A percentile compares a stretch with the other conserved stretches of the same genome.
Conservation (phyloP, 768 basidiomycete genomes). For the Collybia sp. region DNA sequence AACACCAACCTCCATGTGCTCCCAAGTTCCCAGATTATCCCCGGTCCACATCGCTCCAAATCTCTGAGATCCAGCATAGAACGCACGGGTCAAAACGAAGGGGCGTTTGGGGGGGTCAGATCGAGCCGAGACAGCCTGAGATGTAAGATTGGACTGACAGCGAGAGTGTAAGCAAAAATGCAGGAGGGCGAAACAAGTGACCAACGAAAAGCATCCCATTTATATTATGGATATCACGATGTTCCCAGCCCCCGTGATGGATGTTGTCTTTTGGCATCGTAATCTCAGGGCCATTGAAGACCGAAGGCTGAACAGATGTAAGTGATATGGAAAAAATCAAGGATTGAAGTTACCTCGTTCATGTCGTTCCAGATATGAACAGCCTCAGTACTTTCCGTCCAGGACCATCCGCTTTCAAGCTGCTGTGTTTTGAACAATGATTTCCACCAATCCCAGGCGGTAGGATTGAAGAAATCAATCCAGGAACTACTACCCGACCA, state of each 20-base stretch:
- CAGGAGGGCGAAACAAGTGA: slow-evolving; percentile 4
- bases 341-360: slow-evolving; percentile 72
- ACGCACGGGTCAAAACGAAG: slow-evolving; percentile 93
- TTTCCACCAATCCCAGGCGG: slow-evolving; percentile 88
- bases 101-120: slow-evolving; percentile 77
- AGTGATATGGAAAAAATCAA: slow-evolving; percentile 2
- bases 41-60: slow-evolving; percentile 99
- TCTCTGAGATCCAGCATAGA: slow-evolving; percentile 93
- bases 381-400: slow-evolving; percentile 76
- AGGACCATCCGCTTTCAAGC: slow-evolving; percentile 56
- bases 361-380: slow-evolving; percentile 99
- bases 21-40: slow-evolving; percentile 97
- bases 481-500: slow-evolving; percentile 96
- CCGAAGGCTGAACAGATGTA: slow-evolving; percentile 63
- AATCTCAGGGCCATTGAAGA: slow-evolving; percentile 99
- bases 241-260: slow-evolving; percentile 95
- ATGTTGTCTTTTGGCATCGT: slow-evolving; percentile 61
- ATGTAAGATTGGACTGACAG: slow-evolving; percentile 75
- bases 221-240: slow-evolving; percentile 95
- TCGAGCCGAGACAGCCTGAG: slow-evolving; percentile 72
- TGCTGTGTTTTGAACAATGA: slow-evolving; percentile 67
- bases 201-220: slow-evolving; percentile 91
- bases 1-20: slow-evolving; percentile 90
- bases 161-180: background rate
- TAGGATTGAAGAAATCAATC: slow-evolving; percentile 96